phyloP scores from a whole-genome alignment of 1,284 basidiomycete genomes.

The Mycena citricolor region DNA sequence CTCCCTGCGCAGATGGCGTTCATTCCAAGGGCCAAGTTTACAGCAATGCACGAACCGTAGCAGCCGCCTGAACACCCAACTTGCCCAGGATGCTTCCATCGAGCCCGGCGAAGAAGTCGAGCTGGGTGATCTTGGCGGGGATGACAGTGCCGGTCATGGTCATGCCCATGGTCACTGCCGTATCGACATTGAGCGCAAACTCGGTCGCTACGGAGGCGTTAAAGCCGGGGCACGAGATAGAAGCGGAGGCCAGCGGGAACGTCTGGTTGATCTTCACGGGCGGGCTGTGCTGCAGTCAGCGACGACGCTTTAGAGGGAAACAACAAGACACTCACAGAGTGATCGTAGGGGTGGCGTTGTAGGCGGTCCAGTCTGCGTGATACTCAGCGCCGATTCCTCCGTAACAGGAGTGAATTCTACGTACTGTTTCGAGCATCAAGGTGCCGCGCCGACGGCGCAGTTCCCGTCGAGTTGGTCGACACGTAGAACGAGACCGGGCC shows the following conservation, averaged over 20 bases:
- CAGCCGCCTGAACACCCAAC: constrained; percentile 34
- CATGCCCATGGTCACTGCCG: constrained; percentile 39
- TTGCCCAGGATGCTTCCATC: constrained; percentile 32
- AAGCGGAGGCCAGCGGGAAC: constrained; percentile 41
- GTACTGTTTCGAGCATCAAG: constrained; percentile 8
- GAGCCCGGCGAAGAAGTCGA: constrained; percentile 33
- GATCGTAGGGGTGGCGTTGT: constrained; percentile 5
- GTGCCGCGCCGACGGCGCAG: constrained; percentile 2
- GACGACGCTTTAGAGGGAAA: too few species aligned
- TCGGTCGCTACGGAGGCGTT: constrained; percentile 39
- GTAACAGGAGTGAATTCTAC: background rate
- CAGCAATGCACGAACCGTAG: constrained; percentile 20
- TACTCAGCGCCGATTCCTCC: background rate
- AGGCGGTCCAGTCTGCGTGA: constrained; percentile 11
- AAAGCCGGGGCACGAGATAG: constrained; percentile 38
- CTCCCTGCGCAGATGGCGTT: constrained; percentile 25
- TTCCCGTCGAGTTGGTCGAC: constrained; percentile 11
- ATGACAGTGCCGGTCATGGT: constrained; percentile 40
- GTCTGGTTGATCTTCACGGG: constrained; percentile 34
- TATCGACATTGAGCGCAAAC: constrained; percentile 38
- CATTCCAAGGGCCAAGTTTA: background rate
- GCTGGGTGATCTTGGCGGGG: constrained; percentile 28
- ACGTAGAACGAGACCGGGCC: constrained; percentile 12
- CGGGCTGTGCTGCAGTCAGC: constrained; percentile 8
- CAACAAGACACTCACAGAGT: constrained; percentile 6